These are phyloP conservation scores for Penicillium egyptiacum DNA, from an alignment of 495 filamentous ascomycete genomes.

Conservation along the genomic window DNA sequence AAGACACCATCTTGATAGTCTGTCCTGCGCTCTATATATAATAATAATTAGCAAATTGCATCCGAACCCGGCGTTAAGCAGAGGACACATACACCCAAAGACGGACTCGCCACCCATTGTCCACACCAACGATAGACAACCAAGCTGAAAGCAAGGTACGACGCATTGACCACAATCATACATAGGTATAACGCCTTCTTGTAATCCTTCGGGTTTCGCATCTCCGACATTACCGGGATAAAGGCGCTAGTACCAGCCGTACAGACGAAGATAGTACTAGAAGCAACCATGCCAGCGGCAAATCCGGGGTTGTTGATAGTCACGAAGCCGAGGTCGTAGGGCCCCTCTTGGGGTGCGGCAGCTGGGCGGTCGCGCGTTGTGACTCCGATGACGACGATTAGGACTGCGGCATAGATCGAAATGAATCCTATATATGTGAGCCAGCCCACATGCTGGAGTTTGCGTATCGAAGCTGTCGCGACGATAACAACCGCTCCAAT, in stretches of 20 bases:
- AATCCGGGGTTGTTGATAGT: constrained; percentile 32
- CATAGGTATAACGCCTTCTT: constrained; percentile 60
- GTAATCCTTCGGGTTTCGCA: constrained; percentile 65
- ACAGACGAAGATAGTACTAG: constrained; percentile 41
- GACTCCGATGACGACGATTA: constrained; percentile 50
- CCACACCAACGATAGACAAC: constrained; percentile 71
- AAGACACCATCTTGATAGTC: constrained; percentile 63
- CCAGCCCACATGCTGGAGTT: constrained; percentile 44
- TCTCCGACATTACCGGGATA: constrained; percentile 72
- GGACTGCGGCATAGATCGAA: constrained; percentile 45
- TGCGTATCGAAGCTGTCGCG: constrained; percentile 37
- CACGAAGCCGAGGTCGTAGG: constrained; percentile 48
- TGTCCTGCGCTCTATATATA: constrained; percentile 50
- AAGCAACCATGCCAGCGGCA: constrained; percentile 38
- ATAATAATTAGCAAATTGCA: not conserved
- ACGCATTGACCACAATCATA: constrained; percentile 58
- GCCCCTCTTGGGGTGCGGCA: constrained; percentile 32
- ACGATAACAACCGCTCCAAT: constrained; percentile 63
- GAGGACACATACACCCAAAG: constrained; percentile 48
- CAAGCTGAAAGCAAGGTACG: constrained; percentile 53
- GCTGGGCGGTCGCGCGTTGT: constrained; percentile 41
- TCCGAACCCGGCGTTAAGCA: not conserved
- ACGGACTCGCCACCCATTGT: constrained; percentile 62
- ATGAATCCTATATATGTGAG: constrained; percentile 44
- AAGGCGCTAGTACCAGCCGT: constrained; percentile 63